phyloP scores from a whole-genome alignment of 306 rosid genomes.

The Alnus rubra region DNA sequence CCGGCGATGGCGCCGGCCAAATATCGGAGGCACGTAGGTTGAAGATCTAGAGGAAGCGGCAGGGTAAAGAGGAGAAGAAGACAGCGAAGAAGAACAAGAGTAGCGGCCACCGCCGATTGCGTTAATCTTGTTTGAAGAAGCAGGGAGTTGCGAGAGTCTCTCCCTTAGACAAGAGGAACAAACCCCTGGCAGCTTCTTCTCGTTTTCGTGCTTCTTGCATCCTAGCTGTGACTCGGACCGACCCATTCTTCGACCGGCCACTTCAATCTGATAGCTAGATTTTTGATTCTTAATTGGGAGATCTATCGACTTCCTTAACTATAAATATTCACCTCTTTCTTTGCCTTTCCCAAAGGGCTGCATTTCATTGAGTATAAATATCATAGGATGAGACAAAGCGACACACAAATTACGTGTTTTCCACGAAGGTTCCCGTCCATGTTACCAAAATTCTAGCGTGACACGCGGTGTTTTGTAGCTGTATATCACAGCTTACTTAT shows the following conservation, averaged over 20 bases:
- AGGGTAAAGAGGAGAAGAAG: slow-evolving; percentile 4
- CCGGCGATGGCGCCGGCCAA: slow-evolving; percentile 41
- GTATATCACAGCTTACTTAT: background rate
- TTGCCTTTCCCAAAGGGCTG: background rate
- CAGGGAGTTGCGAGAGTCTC: slow-evolving; percentile 45
- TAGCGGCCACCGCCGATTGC: background rate
- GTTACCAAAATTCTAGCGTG: background rate
- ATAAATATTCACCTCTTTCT: background rate
- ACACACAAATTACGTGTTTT: background rate
- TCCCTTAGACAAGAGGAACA: slow-evolving; percentile 61
- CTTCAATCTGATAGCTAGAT: too few species aligned
- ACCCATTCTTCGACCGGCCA: slow-evolving; percentile 16
- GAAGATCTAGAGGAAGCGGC: slow-evolving; percentile 19
- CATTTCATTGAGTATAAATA: background rate
- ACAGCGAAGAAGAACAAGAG: slow-evolving; percentile 2
- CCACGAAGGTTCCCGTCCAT: slow-evolving; percentile 14
- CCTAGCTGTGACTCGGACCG: slow-evolving; percentile 38
- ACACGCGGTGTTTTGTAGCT: background rate
- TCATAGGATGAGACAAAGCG: background rate
- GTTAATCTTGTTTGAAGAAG: slow-evolving; percentile 1
- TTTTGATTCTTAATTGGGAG: too few species aligned
- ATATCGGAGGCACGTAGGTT: slow-evolving; percentile 26
- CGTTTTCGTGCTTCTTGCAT: slow-evolving; percentile 52
- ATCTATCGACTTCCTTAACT: background rate
- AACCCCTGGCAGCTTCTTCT: slow-evolving; percentile 50